phyloP scores from a whole-genome alignment of 2,329 filamentous ascomycete species.

The Paracamarosporium sp. region DNA sequence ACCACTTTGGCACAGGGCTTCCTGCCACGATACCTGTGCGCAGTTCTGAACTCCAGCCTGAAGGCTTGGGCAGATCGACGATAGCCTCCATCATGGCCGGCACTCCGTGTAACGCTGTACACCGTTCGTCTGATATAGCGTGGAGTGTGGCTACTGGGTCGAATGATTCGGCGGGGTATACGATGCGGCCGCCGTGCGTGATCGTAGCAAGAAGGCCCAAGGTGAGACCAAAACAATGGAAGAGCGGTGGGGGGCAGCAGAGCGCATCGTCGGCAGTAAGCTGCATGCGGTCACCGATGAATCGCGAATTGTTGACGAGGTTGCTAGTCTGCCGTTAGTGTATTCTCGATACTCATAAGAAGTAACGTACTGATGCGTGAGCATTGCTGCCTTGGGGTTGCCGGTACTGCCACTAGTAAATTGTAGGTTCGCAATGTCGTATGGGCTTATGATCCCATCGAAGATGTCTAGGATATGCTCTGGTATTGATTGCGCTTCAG shows the following conservation, averaged over 20 bases:
- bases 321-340: slow-evolving; percentile 29
- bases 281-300: slow-evolving; percentile 72
- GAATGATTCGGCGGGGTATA: slow-evolving; percentile 77
- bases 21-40: slow-evolving; percentile 82
- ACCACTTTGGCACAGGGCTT: slow-evolving; percentile 74
- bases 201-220: slow-evolving; percentile 75
- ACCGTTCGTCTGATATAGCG: slow-evolving; percentile 61
- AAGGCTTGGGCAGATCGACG: slow-evolving; percentile 56
- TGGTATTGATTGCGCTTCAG: slow-evolving; percentile 35
- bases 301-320: slow-evolving; percentile 49
- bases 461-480: slow-evolving; percentile 44
- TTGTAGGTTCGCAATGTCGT: slow-evolving; percentile 46
- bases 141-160: slow-evolving; percentile 70
- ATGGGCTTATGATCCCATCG: slow-evolving; percentile 41
- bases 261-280: slow-evolving; percentile 70
- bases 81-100: slow-evolving; percentile 83
- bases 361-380: slow-evolving; percentile 44
- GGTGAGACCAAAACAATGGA: slow-evolving; percentile 86
- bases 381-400: slow-evolving; percentile 47
- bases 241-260: slow-evolving; percentile 83
- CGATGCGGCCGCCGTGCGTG: slow-evolving; percentile 77
- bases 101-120: slow-evolving; percentile 79
- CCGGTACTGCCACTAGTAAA: slow-evolving; percentile 49
- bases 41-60: slow-evolving; percentile 54
- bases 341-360: neutral